Base-by-base conservation (phyloP, 495 filamentous ascomycete species). In the Elasticomyces elasticus region DNA sequence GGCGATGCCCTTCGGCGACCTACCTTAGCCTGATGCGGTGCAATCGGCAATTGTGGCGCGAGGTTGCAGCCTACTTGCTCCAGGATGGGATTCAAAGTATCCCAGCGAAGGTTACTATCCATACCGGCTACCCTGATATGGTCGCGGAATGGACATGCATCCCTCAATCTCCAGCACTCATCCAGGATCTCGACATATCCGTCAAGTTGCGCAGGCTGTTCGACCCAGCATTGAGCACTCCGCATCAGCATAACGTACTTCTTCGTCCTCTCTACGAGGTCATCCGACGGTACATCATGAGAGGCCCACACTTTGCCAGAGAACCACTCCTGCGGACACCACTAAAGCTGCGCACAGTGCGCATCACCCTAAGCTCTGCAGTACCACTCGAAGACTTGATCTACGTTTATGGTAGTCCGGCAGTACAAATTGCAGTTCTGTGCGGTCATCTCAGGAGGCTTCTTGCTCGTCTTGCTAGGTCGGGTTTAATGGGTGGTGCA, bases 151-250 rank as follows among this genome's bases (percentile, higher is more conserved):
- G 20, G 28, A 35, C 23, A 2, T 15, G 22, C 37, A 19, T 51
- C 13, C 47, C 54, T 1, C 13, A 5, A 15, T 19, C 23, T 7
- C 54, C 11, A 55, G 19, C 48, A 51, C 15, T 12, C 47, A 27
- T 19, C 35, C 20, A 56, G 7, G 28, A 40, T 11, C 33, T 51
- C 27, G 17, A 31, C 7, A 31, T 56, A 22, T 1, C 9, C 26
- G n/a, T 56, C 45, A 42, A 35, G 33, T 12, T 56, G 17, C 22
- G 23, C 33, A 37, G 44, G 1, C 30, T 50, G 7, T 56, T 37
- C 37, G 45, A 56, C 25, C 47, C 54, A 1, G 35, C 11, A 5
- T 44, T 50, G 31, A 51, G 27, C 22, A 24, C 46, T 9, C 54
- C 6, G 12, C 17, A 22, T 5, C 46, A 35, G 4, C 35, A 27